Percentiles rank a stretch among this genome's conserved stretches.
These are phyloP conservation scores for Dryadomyces quercivorus DNA, from an alignment of 2,329 filamentous ascomycete genomes.

Conservation along the genomic window DNA sequence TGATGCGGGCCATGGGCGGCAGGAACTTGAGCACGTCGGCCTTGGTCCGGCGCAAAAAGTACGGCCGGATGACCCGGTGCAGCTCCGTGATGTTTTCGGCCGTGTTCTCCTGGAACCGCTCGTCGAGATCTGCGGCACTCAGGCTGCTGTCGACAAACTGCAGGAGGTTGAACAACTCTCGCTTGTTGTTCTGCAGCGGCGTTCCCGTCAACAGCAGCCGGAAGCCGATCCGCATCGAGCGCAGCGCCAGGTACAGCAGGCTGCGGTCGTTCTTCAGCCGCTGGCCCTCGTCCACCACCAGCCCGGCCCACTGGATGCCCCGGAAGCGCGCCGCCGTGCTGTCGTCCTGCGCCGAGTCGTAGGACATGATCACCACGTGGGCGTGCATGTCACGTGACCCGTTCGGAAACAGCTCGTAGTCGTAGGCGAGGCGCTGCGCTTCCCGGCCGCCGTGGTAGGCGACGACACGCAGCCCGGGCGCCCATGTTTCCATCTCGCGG, in stretches of 20 bases:
- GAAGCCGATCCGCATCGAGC: constrained; percentile 65
- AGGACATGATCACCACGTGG: constrained; percentile 90
- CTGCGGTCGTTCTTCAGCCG: constrained; percentile 88
- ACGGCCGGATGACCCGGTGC: constrained; percentile 69
- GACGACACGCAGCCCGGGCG: constrained; percentile 75
- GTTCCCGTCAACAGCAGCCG: constrained; percentile 82
- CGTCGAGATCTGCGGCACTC: constrained; percentile 62
- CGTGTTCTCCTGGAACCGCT: constrained; percentile 64
- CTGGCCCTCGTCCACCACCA: constrained; percentile 92
- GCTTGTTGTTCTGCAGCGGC: constrained; percentile 87
- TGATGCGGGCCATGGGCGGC: constrained; percentile 88
- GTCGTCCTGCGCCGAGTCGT: constrained; percentile 73
- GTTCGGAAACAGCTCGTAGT: constrained; percentile 74
- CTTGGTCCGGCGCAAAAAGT: constrained; percentile 68
- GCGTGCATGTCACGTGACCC: constrained; percentile 59
- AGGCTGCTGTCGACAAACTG: constrained; percentile 72
- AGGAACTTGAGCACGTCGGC: constrained; percentile 82
- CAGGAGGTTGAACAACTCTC: constrained; percentile 91
- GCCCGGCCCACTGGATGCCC: constrained; percentile 66
- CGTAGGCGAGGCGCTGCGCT: constrained; percentile 63
- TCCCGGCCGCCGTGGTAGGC: constrained; percentile 74
- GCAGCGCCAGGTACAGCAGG: constrained; percentile 64
- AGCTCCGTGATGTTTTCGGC: constrained; percentile 71
- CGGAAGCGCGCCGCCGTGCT: constrained; percentile 54
- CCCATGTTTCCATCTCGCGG: constrained; percentile 89